Conservation (phyloP, 1,139 yeast species). For the Geotrichum australiense region DNA sequence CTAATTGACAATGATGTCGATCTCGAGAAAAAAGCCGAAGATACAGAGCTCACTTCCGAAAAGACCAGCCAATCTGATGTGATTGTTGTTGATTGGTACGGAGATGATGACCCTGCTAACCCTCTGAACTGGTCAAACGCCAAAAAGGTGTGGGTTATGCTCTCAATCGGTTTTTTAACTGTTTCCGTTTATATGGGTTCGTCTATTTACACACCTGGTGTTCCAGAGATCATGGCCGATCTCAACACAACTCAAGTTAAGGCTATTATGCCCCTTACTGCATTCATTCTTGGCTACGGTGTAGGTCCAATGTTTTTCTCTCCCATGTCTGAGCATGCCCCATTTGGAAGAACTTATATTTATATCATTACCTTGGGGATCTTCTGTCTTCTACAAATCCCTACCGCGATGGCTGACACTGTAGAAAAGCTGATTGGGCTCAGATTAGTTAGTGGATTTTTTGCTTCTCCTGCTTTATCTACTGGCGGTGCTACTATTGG, state of each 20-base stretch:
- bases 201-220: constrained; percentile 55
- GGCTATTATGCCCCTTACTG: constrained; percentile 46
- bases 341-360: constrained; percentile 48
- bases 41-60: too few species aligned
- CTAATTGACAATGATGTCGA: too few species aligned
- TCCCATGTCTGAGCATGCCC: constrained; percentile 48
- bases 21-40: too few species aligned
- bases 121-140: constrained; percentile 50
- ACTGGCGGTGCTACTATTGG: constrained; percentile 82
- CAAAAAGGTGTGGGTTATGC: constrained; percentile 38
- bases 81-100: constrained; percentile 39
- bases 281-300: constrained; percentile 54
- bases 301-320: constrained; percentile 49
- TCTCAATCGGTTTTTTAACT: constrained; percentile 43
- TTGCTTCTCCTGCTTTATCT: constrained; percentile 79
- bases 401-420: constrained; percentile 42
- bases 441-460: constrained; percentile 71
- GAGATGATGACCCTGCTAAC: constrained; percentile 49
- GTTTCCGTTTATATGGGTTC: constrained; percentile 54
- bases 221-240: constrained; percentile 38
- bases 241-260: constrained; percentile 41
- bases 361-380: constrained; percentile 47
- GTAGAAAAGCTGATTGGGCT: constrained; percentile 47
- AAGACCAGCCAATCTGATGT: too few species aligned
- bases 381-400: constrained; percentile 51